phyloP scores from a whole-genome alignment of 129 eudicot genomes.

The Lactuca sativa region DNA sequence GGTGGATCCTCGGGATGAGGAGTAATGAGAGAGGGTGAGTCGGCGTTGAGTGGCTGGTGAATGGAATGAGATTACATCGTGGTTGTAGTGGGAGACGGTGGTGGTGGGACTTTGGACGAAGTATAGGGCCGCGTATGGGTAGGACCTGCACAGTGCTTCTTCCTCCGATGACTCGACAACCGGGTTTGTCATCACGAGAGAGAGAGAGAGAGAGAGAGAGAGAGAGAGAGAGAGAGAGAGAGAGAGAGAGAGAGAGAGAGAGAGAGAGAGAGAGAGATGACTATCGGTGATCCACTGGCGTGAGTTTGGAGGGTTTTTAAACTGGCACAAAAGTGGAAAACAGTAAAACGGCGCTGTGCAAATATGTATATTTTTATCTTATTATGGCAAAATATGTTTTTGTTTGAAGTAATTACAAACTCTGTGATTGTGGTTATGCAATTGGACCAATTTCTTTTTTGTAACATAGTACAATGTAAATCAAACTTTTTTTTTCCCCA shows the following conservation, averaged over 20 bases:
- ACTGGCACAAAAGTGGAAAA: slow-evolving; percentile 18
- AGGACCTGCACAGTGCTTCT: slow-evolving; percentile 56
- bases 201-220: slow-evolving; percentile 12
- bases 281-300: background rate
- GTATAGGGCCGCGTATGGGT: slow-evolving; percentile 55
- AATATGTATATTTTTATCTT: background rate
- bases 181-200: slow-evolving; percentile 23
- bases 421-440: too few species aligned
- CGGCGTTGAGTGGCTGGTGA: slow-evolving; percentile 30
- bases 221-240: background rate
- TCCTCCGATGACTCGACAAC: slow-evolving; percentile 54
- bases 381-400: background rate
- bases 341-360: background rate
- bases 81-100: background rate
- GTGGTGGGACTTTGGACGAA: slow-evolving; percentile 73
- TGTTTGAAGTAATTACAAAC: background rate
- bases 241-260: background rate
- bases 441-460: too few species aligned
- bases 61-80: slow-evolving; percentile 12
- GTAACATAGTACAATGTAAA: too few species aligned
- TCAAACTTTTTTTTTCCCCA: too few species aligned
- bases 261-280: background rate
- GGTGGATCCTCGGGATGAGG: slow-evolving; percentile 70
- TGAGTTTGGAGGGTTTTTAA: slow-evolving; percentile 32
- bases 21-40: slow-evolving; percentile 55